Evolutionary conservation across 164 flowering plant genomes (phyloP).

Genomic region (Stephania yunnanensis): DNA sequence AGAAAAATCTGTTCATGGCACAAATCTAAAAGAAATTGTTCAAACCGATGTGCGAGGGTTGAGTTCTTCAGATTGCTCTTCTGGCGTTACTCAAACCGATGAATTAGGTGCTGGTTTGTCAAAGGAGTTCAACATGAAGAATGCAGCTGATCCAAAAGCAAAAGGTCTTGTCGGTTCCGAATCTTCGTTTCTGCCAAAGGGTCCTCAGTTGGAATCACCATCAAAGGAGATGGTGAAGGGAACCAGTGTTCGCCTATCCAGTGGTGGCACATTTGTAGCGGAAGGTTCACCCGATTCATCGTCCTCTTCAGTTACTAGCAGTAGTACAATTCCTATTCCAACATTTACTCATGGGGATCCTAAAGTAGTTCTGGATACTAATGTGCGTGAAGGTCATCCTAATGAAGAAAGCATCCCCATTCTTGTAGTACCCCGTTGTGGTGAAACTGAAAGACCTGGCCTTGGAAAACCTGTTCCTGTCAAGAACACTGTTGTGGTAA

Average conservation of each 20-base stretch:
- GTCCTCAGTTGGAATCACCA: constrained; percentile 12
- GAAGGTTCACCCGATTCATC: constrained; percentile 11
- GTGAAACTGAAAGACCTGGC: constrained; percentile 7
- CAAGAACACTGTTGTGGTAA: constrained; percentile 25
- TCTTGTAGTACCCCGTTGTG: constrained; percentile 2
- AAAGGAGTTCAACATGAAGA: constrained; percentile 16
- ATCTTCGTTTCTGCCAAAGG: no score
- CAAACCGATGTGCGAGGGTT: constrained; percentile 26
- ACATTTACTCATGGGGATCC: background rate
- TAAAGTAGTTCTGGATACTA: constrained; percentile 6
- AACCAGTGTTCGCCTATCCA: constrained; percentile 4
- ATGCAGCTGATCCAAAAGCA: constrained; percentile 16
- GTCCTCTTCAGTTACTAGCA: constrained; percentile 3
- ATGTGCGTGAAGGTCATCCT: constrained; percentile 5
- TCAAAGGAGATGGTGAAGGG: constrained; percentile 12
- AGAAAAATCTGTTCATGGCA: constrained; percentile 12
- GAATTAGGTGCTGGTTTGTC: constrained; percentile 7
- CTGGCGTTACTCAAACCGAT: constrained; percentile 11
- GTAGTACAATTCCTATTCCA: constrained; percentile 4
- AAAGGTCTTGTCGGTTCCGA: no score
- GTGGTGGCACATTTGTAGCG: background rate
- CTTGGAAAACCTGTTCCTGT: constrained; percentile 4
- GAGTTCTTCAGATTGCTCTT: constrained; percentile 16
- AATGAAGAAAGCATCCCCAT: constrained; percentile 11
- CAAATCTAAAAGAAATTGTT: constrained; percentile 16